Percentiles rank a stretch among this genome's conserved stretches.
phyloP scores from a whole-genome alignment of 257 asterid species.

The Orobanche coerulescens region DNA sequence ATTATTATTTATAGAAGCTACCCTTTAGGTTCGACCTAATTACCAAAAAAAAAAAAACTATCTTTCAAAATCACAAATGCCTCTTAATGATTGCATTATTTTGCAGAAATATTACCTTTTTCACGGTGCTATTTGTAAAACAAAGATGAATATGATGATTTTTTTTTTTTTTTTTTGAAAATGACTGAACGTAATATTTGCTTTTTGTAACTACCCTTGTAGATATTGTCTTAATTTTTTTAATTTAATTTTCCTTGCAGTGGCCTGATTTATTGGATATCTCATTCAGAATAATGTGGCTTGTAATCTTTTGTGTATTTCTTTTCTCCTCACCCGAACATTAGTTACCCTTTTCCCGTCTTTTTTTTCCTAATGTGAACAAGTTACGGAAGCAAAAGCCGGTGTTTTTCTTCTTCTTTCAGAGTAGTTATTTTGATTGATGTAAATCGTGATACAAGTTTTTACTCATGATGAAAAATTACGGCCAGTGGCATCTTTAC shows the following conservation, averaged over 20 bases:
- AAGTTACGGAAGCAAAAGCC: slow-evolving; percentile 7
- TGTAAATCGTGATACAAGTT: neutral
- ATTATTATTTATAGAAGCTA: neutral
- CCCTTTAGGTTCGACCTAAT: neutral
- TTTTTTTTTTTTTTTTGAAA: no score
- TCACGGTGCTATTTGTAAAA: neutral
- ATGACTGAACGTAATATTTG: no score
- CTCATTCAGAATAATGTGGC: slow-evolving; percentile 35
- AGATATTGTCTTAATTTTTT: neutral
- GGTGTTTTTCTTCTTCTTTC: neutral
- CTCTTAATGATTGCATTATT: no score
- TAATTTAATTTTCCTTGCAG: slow-evolving; percentile 28
- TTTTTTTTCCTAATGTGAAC: neutral
- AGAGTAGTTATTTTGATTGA: neutral
- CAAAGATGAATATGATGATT: neutral
- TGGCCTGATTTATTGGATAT: slow-evolving; percentile 56
- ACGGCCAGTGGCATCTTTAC: no score
- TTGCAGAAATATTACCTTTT: no score
- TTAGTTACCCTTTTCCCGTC: neutral
- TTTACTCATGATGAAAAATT: no score
- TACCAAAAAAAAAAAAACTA: no score
- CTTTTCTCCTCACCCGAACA: neutral
- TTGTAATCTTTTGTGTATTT: slow-evolving; percentile 5
- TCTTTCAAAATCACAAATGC: neutral
- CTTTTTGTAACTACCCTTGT: neutral